A percentile compares a stretch with the other conserved stretches of the same genome.
Conservation (phyloP, 2,329 filamentous ascomycete genomes). For the Fusarium chuoi region DNA sequence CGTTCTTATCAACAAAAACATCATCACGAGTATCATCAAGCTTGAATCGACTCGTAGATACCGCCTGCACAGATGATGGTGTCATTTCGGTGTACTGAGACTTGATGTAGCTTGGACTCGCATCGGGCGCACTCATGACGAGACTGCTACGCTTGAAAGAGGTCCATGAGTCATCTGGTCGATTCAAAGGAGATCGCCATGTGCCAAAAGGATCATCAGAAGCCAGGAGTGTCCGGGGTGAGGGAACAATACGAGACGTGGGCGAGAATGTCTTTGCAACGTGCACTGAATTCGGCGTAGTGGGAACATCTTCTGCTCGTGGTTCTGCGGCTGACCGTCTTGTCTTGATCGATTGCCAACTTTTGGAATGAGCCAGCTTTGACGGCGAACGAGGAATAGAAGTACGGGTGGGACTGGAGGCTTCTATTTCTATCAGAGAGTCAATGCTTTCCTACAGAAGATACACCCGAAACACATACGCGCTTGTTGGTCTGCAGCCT, state of each 20-base stretch:
- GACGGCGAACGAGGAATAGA: not conserved
- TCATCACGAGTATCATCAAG: not conserved
- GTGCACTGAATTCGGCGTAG: not conserved
- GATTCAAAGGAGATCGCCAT: conserved; percentile 19
- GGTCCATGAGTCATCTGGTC: conserved; percentile 24
- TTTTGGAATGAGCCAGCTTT: conserved; percentile 24
- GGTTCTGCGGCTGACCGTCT: not conserved
- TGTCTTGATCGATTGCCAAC: conserved; percentile 17
- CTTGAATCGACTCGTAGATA: not conserved
- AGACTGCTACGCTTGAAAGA: conserved; percentile 21
- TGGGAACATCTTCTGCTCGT: not conserved
- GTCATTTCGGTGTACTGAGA: conserved; percentile 25
- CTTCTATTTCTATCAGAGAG: not conserved
- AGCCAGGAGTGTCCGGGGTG: conserved; percentile 1
- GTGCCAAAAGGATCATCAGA: conserved; percentile 19
- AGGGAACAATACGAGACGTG: not conserved
- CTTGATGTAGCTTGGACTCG: conserved; percentile 30
- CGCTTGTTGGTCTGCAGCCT: not conserved
- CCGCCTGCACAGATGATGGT: not conserved
- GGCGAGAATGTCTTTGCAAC: not conserved
- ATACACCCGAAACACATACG: not conserved
- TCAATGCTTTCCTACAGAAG: not conserved
- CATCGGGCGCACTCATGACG: conserved; percentile 1
- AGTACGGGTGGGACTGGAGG: not conserved
- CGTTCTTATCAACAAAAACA: not conserved